Conservation (phyloP, 768 basidiomycete species). For the Hygrocybe coccinea region DNA sequence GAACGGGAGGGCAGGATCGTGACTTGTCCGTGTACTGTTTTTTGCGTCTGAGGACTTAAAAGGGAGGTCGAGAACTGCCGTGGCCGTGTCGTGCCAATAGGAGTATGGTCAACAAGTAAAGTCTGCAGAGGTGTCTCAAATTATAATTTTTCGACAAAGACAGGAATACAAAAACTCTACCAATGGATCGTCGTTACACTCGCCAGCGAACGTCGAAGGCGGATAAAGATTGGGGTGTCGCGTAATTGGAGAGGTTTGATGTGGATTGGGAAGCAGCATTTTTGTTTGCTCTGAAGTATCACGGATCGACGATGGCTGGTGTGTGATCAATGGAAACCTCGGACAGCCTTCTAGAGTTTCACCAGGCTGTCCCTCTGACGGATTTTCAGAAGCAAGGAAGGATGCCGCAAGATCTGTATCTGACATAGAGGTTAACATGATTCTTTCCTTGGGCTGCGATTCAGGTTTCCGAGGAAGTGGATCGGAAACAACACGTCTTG, state of each 20-base stretch:
- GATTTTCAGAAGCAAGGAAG: no score
- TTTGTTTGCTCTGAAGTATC: no score
- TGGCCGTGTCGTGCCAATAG: slow-evolving; percentile 37
- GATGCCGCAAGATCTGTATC: not conserved
- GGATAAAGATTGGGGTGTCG: no score
- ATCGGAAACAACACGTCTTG: slow-evolving; percentile 32
- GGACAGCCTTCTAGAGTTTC: no score
- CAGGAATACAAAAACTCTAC: not conserved
- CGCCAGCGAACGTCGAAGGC: no score
- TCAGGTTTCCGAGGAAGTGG: slow-evolving; percentile 18
- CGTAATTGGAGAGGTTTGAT: no score
- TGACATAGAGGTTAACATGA: not conserved
- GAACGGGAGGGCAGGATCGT: slow-evolving; percentile 47
- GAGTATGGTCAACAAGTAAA: slow-evolving; percentile 10
- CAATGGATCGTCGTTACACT: not conserved
- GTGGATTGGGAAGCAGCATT: no score
- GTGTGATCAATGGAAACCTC: no score
- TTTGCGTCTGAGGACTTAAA: slow-evolving; percentile 41
- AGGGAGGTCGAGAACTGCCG: slow-evolving; percentile 32
- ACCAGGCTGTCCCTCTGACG: no score
- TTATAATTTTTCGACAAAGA: not conserved
- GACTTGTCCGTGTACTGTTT: slow-evolving; percentile 43
- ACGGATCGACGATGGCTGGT: no score
- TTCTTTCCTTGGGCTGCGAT: not conserved
- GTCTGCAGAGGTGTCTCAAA: not conserved